These are phyloP conservation scores for Aspergillus versicolor DNA, from an alignment of 2,329 filamentous ascomycete species.

Conservation along the genomic window DNA sequence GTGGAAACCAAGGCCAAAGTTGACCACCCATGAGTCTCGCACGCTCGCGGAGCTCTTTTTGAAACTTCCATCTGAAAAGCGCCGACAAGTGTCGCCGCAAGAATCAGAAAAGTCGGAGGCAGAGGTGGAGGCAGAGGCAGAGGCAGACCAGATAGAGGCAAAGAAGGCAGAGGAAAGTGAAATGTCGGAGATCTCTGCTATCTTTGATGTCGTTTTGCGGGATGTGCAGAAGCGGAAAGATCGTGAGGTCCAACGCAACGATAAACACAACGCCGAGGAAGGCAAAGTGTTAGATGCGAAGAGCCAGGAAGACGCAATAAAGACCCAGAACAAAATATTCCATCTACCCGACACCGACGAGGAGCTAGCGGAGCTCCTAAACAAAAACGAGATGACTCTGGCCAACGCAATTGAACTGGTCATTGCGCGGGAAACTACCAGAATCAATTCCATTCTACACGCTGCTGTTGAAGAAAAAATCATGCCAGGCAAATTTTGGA, in stretches of 20 bases:
- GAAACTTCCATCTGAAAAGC: conserved; percentile 12
- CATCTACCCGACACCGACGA: neutral
- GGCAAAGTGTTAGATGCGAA: neutral
- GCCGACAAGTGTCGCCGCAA: neutral
- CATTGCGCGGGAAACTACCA: conserved; percentile 29
- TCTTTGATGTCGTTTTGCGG: conserved; percentile 25
- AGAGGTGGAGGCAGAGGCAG: neutral
- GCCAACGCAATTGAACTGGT: conserved; percentile 26
- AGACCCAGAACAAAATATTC: neutral
- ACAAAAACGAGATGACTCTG: conserved; percentile 18
- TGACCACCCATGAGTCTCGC: conserved; percentile 19
- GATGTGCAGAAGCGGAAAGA: conserved; percentile 15
- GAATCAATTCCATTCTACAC: conserved; percentile 33
- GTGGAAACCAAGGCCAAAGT: conserved; percentile 11
- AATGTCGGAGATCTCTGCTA: conserved; percentile 24
- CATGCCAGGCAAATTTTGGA: conserved; percentile 33
- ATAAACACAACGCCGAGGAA: no score
- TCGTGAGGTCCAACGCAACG: neutral
- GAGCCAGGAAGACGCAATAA: neutral
- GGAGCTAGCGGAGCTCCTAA: conserved; percentile 11
- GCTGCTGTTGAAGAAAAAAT: conserved; percentile 33
- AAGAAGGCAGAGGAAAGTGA: conserved; percentile 8
- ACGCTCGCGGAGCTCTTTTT: conserved; percentile 15
- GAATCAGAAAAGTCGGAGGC: neutral
- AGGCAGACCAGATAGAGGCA: neutral